Evolutionary conservation across 2,329 filamentous ascomycete genomes (phyloP), one percentile per base, ranked within the genome.

Genomic region (Cercospora nicotianae): DNA sequence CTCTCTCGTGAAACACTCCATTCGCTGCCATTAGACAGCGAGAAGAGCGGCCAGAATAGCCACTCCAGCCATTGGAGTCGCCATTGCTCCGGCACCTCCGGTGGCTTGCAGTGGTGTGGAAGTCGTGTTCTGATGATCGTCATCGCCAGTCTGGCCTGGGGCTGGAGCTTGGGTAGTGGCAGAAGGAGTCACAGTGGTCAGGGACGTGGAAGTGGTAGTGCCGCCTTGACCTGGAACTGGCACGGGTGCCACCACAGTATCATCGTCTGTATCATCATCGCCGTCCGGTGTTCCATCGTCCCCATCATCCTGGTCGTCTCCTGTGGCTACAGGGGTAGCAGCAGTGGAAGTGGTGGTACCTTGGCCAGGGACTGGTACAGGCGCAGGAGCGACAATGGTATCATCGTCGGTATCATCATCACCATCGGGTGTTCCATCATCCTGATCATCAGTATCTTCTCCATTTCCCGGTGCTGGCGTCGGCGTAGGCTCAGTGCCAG

Each of bases 361-460:
- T 60, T 16, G 57, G 30, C 33, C 20, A 20, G 57, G 26, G 2
- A n/a, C 57, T 42, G 57, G 18, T 2, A 60, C 31, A 3, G 57
- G 28, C 20, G 57, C 28, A 3, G 31, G 48, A 26, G 48, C 57
- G 6, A 60, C 31, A 26, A 36, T 26, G 2, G 28, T 20, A 5
- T 60, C 48, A 23, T 53, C 57, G n/a, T 58, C 53, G 7, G 57
- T 36, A 60, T 61, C 59, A 18, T 61, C 59, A 7, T 61, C 59
- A 8, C 57, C 18, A 23, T 61, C 33, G 5, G 31, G 33, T 5
- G 59, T 42, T 12, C 33, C 36, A 28, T 6, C 23, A 26, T 26
- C 23, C 59, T 61, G 59, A 18, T 61, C 59, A 36, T 61, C 59
- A 16, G 5, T 3, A 36, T 61, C 59, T 3, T 61, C 59, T 3